Conservation (phyloP, 768 basidiomycete species). For the Phlegmacium glaucopus region DNA sequence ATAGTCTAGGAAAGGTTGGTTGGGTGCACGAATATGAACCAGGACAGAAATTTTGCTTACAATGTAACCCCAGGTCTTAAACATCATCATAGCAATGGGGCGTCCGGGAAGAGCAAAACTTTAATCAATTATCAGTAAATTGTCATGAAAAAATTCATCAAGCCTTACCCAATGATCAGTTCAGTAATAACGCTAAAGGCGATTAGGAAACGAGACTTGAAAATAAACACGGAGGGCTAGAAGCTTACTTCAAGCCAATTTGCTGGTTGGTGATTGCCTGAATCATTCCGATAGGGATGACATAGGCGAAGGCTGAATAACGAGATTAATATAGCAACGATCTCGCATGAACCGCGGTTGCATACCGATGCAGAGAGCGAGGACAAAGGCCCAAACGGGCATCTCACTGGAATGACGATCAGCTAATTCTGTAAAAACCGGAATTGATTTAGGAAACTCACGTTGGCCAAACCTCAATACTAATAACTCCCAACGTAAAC, state of each 20-base stretch:
- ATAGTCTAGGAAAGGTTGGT: conserved; percentile 33
- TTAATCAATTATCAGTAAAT: conserved; percentile 4
- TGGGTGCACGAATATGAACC: neutral
- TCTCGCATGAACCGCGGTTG: conserved; percentile 30
- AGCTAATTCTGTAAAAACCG: conserved; percentile 24
- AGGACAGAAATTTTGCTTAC: conserved; percentile 9
- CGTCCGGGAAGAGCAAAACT: conserved; percentile 65
- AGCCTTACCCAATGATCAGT: conserved; percentile 72
- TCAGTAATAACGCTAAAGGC: conserved; percentile 66
- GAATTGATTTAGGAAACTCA: conserved; percentile 27
- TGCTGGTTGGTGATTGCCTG: conserved; percentile 76
- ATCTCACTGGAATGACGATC: conserved; percentile 37
- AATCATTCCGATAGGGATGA: conserved; percentile 63
- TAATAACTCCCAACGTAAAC: conserved; percentile 62
- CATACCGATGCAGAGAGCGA: conserved; percentile 58
- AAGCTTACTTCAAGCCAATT: conserved; percentile 51
- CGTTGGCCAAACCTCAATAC: conserved; percentile 62
- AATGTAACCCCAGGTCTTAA: conserved; percentile 61
- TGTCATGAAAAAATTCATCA: neutral
- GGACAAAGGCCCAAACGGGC: conserved; percentile 46
- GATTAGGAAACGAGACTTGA: conserved; percentile 2
- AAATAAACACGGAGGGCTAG: neutral
- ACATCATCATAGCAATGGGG: conserved; percentile 70
- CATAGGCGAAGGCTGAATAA: conserved; percentile 47
- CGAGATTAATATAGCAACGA: conserved; percentile 13